Percentiles rank a stretch among this genome's conserved stretches.
Evolutionary conservation across 2,329 filamentous ascomycete species (phyloP).

Genomic region (Aureobasidium namibiae): DNA sequence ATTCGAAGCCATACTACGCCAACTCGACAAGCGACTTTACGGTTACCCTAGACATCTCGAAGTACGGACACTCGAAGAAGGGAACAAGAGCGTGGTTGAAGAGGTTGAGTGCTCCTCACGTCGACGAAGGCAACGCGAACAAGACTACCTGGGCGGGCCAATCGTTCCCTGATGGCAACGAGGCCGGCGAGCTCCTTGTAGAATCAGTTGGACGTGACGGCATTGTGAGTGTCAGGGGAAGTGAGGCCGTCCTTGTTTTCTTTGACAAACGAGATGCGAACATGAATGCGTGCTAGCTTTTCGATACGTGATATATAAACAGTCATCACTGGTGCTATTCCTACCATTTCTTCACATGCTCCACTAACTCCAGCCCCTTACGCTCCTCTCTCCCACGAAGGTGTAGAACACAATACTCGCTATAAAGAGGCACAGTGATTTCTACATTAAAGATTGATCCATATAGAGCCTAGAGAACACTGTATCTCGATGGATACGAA

Average conservation of each 20-base stretch:
- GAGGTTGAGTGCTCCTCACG: conserved; percentile 21
- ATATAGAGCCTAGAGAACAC: no score
- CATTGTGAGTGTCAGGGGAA: conserved; percentile 20
- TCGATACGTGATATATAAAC: neutral
- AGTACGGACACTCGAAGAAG: neutral
- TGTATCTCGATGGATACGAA: no score
- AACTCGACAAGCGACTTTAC: conserved; percentile 22
- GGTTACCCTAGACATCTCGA: conserved; percentile 16
- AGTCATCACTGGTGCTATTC: neutral
- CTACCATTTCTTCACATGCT: neutral
- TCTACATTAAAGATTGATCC: no score
- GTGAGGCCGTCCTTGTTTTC: conserved; percentile 24
- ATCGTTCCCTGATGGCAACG: conserved; percentile 20
- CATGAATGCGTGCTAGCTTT: neutral
- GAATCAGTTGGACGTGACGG: conserved; percentile 18
- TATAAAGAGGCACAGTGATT: no score
- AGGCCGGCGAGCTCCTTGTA: conserved; percentile 15
- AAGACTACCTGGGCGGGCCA: conserved; percentile 24
- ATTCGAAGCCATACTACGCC: conserved; percentile 22
- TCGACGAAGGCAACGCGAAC: conserved; percentile 20
- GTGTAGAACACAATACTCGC: no score
- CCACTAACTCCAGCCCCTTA: no score
- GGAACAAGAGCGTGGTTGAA: conserved; percentile 16
- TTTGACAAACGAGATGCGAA: conserved; percentile 15
- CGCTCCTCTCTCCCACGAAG: no score